Percentiles rank a stretch among this genome's conserved stretches.
Evolutionary conservation across 208 protist genomes (phyloP).

Genomic region (Trichomonas vaginalis): DNA sequence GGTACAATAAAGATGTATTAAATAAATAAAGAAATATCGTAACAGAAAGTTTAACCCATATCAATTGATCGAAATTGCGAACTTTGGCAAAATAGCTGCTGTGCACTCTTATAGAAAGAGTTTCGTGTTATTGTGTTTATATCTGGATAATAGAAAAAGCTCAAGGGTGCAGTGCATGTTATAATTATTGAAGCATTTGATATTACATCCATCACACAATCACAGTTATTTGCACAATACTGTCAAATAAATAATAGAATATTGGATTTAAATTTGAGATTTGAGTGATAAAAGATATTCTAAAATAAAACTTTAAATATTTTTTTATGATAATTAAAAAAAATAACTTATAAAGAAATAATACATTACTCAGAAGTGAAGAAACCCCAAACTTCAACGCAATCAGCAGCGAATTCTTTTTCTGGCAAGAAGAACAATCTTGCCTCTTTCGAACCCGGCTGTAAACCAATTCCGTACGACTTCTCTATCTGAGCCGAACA

Average conservation of each 20-base stretch:
- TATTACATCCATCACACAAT: background rate
- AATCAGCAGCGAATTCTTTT: background rate
- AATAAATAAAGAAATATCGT: no score
- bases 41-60: no score
- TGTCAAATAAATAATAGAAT: background rate
- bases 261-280: no score
- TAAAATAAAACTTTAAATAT: background rate
- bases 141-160: background rate
- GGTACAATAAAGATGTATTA: no score
- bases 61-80: no score
- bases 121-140: background rate
- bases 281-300: no score
- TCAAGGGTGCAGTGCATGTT: background rate
- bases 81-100: no score
- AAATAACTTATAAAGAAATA: background rate
- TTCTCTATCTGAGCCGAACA: background rate
- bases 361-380: background rate
- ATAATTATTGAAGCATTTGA: background rate
- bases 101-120: no score
- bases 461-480: background rate
- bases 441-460: background rate
- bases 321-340: background rate
- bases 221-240: no score
- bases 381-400: conserved; percentile 13
- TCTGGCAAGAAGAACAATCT: background rate